These are phyloP conservation scores for Colletotrichum trifolii DNA, from an alignment of 2,329 filamentous ascomycete genomes.

Conservation along the genomic window DNA sequence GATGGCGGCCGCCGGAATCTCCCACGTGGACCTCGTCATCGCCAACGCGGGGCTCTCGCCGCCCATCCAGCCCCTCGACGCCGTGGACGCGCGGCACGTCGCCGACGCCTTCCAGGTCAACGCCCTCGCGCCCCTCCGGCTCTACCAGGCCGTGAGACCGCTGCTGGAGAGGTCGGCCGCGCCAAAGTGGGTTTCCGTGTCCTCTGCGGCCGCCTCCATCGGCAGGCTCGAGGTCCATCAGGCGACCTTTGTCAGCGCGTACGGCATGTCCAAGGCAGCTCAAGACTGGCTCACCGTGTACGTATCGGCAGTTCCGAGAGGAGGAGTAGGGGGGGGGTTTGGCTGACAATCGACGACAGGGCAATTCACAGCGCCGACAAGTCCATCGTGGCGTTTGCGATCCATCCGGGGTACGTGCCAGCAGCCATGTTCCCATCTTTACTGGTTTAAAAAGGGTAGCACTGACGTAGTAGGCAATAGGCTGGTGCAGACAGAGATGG, in stretches of 20 bases:
- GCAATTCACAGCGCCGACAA: slow-evolving; percentile 11
- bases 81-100: not conserved
- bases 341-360: not conserved
- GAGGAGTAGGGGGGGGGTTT: too few species aligned
- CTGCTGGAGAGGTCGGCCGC: slow-evolving; percentile 45
- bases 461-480: slow-evolving; percentile 25
- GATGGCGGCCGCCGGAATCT: slow-evolving; percentile 41
- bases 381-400: slow-evolving; percentile 21
- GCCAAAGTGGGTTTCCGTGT: slow-evolving; percentile 46
- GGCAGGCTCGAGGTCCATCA: slow-evolving; percentile 34
- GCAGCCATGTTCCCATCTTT: not conserved
- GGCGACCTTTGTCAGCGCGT: slow-evolving; percentile 39
- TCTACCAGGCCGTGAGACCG: slow-evolving; percentile 46
- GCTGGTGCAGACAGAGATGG: slow-evolving; percentile 55
- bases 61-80: not conserved
- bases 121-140: slow-evolving; percentile 41
- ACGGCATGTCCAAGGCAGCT: slow-evolving; percentile 46
- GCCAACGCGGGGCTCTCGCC: slow-evolving; percentile 40
- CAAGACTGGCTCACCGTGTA: slow-evolving; percentile 44
- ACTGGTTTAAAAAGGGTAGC: not conserved
- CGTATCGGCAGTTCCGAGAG: not conserved
- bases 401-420: slow-evolving; percentile 40
- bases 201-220: slow-evolving; percentile 42
- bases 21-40: slow-evolving; percentile 45
- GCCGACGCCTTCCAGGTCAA: slow-evolving; percentile 34